Base-by-base conservation (phyloP, 495 filamentous ascomycete genomes). In the Friedmanniomyces endolithicus region DNA sequence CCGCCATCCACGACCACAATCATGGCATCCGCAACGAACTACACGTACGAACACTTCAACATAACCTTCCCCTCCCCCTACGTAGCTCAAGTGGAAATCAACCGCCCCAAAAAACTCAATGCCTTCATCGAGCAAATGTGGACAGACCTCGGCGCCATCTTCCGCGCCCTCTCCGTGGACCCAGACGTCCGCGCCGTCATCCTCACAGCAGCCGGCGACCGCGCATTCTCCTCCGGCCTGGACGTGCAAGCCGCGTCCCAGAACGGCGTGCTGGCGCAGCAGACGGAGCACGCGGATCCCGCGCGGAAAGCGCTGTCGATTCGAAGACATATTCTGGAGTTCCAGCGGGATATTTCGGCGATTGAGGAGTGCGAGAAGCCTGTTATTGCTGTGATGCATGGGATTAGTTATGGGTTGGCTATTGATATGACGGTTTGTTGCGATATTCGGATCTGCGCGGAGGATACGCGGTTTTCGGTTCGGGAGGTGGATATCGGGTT, bases 401-500 rank as follows among this genome's bases (percentile, higher is more conserved):
- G 90, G 17, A 80, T 84, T 64, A 72, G 81, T 6, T 77, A 85
- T 49, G 92, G 92, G 0, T 74, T 96, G 23, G 92, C 82, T 9
- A 83, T 98, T 61, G 92, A 98, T 65, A 74, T 98, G 43, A 73
- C 81, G 46, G 79, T 79, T 40, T 82, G 84, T 48, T 79, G 83
- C 46, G 92, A 97, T 64, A 76, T 98, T 50, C 81, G 92, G 12
- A 70, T 97, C 54, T 85, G 79, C 61, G 31, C 58, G 1, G 55
- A 43, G 29, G 55, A 57, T 34, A 74, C 81, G 1, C 73, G 71
- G 23, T 86, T 96, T 60, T 73, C 81, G 0, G 88, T 97, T 22
- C 95, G 95, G 65, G 94, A 97, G 71, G 88, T 95, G 14, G 92
- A 96, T 65, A 94, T 97, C 34, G 92, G 92, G 0, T 68, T 98